These are phyloP conservation scores for Diddensiella transvaalensis DNA, from an alignment of 805 yeast species.

Conservation along the genomic window DNA sequence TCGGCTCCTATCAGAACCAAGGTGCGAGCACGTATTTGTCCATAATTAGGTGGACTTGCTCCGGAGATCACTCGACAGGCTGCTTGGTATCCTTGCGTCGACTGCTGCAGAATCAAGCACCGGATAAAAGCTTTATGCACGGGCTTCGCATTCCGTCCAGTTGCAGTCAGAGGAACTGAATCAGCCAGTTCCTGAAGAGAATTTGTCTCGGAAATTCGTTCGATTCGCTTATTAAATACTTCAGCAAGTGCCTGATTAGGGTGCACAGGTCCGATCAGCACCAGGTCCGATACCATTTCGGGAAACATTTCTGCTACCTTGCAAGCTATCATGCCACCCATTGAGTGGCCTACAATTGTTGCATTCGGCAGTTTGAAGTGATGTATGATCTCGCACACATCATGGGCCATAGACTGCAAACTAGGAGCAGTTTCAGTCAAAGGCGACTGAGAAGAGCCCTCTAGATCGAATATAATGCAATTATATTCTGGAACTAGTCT, in stretches of 20 bases:
- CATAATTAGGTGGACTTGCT: background rate
- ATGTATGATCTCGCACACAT: conserved; percentile 1
- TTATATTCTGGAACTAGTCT: conserved; percentile 1
- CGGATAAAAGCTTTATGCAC: conserved; percentile 9
- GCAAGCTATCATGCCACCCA: conserved; percentile 12
- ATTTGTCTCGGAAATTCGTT: background rate
- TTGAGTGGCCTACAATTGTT: conserved; percentile 11
- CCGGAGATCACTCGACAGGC: conserved; percentile 3
- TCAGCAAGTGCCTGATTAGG: background rate
- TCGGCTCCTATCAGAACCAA: conserved; percentile 1
- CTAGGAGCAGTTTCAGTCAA: conserved; percentile 1
- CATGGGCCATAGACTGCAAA: conserved; percentile 7
- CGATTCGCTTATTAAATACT: background rate
- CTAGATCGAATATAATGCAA: conserved; percentile 7
- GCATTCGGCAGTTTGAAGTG: background rate
- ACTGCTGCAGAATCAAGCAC: conserved; percentile 4
- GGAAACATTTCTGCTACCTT: conserved; percentile 7
- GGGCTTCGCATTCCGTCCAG: conserved; percentile 3
- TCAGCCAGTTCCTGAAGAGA: conserved; percentile 4
- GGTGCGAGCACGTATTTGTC: background rate
- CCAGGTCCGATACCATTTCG: background rate
- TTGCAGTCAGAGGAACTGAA: conserved; percentile 5
- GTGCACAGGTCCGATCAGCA: background rate
- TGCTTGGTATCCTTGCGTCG: conserved; percentile 6
- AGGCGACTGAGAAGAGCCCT: conserved; percentile 8